Evolutionary conservation across 768 basidiomycete species (phyloP), one percentile per base, ranked within the genome.

Genomic region (Trametes cubensis): DNA sequence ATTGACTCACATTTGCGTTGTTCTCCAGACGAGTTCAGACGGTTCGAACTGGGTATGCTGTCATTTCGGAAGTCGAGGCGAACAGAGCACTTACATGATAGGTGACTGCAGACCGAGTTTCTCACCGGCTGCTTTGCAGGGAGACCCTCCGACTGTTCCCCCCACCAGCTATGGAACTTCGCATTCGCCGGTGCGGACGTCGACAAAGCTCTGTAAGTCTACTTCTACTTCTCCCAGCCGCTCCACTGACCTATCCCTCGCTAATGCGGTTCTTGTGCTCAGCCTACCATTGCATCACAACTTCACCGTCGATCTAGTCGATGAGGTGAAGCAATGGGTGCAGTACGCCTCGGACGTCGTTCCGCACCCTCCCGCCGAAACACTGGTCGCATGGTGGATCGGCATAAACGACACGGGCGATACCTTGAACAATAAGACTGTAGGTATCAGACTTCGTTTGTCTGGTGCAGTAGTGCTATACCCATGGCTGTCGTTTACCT

Each of bases 351-450:
- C 80, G 7, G 68, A 75, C 28, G 72, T 81, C 21, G 69, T 84
- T 8, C 80, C 82, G 3, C 80, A 80, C 63, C 79, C 79, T 3
- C 55, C 67, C 2, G 72, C 65, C 14, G 69, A 80, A 58, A 83
- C 82, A 2, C 69, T 84, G 30, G 79, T 81, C 4, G 74, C 77
- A 4, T 85, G 83, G 83, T 85, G 82, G 82, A 84, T 83, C 58
- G 83, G 84, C 10, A 84, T 83, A 55, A 85, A 83, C 71, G 83
- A 84, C 65, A 83, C 82, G 10, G 80, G 82, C 11, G 84, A 85
- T 67, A 79, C 79, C 1, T 55, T 80, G 25, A 69, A 67, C 28
- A 83, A 82, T 49, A 50, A 47, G 8, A 71, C 69, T 26, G 74
- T 74, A 23, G 6, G 71, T 28, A n/a, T 41, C 13, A 45, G 14